Percentiles rank a stretch among this genome's conserved stretches.
Conservation (phyloP, 345 rosid genomes). For the Hirschfeldia incana region DNA sequence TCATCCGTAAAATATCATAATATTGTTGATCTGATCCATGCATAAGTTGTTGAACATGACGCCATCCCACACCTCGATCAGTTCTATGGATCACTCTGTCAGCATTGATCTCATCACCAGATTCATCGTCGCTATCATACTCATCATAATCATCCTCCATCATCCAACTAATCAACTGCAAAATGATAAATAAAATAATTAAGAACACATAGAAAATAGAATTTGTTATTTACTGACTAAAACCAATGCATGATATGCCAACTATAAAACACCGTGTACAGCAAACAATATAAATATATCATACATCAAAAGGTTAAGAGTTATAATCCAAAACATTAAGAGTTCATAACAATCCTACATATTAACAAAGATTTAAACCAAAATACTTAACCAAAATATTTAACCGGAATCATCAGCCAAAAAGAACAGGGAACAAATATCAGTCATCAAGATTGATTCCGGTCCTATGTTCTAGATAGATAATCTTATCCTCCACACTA, state of each 20-base stretch:
- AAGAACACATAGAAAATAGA: not conserved
- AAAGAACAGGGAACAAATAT: too few species aligned
- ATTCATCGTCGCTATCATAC: not conserved
- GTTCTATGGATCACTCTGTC: too few species aligned
- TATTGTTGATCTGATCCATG: too few species aligned
- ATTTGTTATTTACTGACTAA: not conserved
- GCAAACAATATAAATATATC: not conserved
- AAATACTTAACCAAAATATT: not conserved
- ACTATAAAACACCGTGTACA: too few species aligned
- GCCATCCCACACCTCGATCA: too few species aligned
- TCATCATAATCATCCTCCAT: not conserved
- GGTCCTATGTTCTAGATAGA: too few species aligned
- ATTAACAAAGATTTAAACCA: not conserved
- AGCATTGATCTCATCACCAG: not conserved
- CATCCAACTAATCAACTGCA: not conserved
- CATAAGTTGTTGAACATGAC: too few species aligned
- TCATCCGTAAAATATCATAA: too few species aligned
- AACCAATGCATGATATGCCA: not conserved
- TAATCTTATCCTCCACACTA: too few species aligned
- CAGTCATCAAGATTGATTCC: too few species aligned
- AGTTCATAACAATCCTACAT: not conserved
- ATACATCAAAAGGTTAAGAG: not conserved
- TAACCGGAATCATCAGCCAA: too few species aligned
- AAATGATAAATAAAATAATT: not conserved
- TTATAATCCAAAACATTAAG: not conserved